Evolutionary conservation across 768 basidiomycete species (phyloP).

Genomic region (Auricularia cornea): DNA sequence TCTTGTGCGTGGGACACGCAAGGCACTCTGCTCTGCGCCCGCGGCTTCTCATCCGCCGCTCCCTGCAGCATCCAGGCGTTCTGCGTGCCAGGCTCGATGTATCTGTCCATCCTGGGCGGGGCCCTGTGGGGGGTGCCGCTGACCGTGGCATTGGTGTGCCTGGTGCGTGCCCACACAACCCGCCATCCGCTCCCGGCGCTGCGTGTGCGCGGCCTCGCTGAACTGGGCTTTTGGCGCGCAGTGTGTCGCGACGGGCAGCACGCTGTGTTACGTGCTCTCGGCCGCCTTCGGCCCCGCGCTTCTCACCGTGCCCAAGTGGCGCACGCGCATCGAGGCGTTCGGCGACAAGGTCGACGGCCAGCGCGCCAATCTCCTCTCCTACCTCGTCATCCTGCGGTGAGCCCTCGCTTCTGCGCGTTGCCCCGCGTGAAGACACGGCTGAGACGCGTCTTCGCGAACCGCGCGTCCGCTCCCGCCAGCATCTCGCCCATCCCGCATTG

Average conservation of each 20-base stretch:
- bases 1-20: constrained; percentile 62
- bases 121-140: constrained; percentile 88
- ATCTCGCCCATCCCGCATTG: constrained; percentile 94
- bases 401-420: neutral
- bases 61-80: constrained; percentile 80
- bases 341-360: constrained; percentile 67
- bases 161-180: constrained; percentile 26
- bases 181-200: neutral
- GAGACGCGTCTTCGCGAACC: neutral
- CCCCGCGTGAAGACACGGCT: neutral
- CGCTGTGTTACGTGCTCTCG: constrained; percentile 88
- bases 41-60: neutral
- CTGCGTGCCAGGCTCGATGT: constrained; percentile 95
- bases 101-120: constrained; percentile 91
- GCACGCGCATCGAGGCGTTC: constrained; percentile 75
- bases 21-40: constrained; percentile 1
- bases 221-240: constrained; percentile 10
- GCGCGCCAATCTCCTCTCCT: constrained; percentile 79
- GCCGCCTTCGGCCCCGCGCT: constrained; percentile 89
- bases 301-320: constrained; percentile 79
- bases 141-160: constrained; percentile 84
- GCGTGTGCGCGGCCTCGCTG: neutral
- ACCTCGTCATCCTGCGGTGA: constrained; percentile 72
- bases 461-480: constrained; percentile 25
- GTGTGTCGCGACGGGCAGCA: constrained; percentile 85